Evolutionary conservation across 2,329 filamentous ascomycete genomes (phyloP), one percentile per base, ranked within the genome.

Genomic region (Apiospora sp.): DNA sequence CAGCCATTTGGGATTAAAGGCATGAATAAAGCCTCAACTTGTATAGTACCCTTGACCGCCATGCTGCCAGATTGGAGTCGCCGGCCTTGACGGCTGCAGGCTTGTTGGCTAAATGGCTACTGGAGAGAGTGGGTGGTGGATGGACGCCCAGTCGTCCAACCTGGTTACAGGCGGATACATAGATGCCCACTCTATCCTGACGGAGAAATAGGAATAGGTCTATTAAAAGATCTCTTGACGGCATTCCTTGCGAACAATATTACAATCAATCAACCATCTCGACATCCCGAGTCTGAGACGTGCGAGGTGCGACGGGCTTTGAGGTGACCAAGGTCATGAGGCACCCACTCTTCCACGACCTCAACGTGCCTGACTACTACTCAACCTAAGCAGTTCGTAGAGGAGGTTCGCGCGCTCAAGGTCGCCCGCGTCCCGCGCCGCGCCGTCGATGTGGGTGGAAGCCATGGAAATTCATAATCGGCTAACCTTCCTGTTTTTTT

Each of bases 21-120:
- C 30, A 41, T 22, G 14, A 30, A 22, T 41, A 1, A 19, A 13
- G 58, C 13, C n/a, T 64, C 34, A 64, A 64, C 10, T 3, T 41
- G 7, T 64, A 22, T 10, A n/a, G 19, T 10, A n/a, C 22, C 58
- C 58, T 64, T 64, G 58, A 64, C 58, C 58, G 58, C 58, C n/a
- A 13, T 64, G 58, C 58, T 58, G 51, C 16, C 34, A 34, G 58
- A 41, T 64, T 64, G 34, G 58, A 64, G 58, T 64, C 58, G 58
- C 24, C 34, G 58, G 58, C 58, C 34, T 64, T 34, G 37, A 14
- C 58, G 58, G 58, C 58, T 64, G 58, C 58, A 41, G 16, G 30
- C 30, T 64, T 64, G 58, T 37, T 64, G 58, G 58, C 34, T 64
- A 64, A 64, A 64, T 64, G n/a, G 30, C 34, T 64, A 34, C 34